Conservation (phyloP, 257 asterid species). For the Gardenia jasminoides region DNA sequence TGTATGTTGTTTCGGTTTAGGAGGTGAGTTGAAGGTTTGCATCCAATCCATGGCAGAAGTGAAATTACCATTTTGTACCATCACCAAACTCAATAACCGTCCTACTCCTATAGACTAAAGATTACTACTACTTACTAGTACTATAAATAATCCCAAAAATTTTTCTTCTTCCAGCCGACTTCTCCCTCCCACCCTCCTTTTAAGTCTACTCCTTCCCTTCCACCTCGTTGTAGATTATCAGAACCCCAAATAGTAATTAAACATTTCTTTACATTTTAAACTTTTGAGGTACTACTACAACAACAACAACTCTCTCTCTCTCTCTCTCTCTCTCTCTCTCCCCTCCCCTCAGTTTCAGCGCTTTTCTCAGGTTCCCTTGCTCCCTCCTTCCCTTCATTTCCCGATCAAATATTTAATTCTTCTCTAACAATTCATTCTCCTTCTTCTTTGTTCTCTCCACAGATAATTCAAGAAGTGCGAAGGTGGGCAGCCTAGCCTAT, state of each 20-base stretch:
- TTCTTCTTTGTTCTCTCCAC: no score
- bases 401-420: background rate
- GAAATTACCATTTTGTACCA: slow-evolving; percentile 23
- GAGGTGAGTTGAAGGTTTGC: no score
- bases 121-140: no score
- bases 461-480: background rate
- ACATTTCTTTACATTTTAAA: background rate
- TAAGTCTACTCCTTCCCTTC: no score
- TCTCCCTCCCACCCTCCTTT: slow-evolving; percentile 19
- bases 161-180: background rate
- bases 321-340: slow-evolving; percentile 1
- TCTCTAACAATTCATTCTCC: no score
- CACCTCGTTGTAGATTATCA: background rate
- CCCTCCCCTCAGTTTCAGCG: slow-evolving; percentile 46
- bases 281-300: background rate
- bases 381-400: slow-evolving; percentile 1
- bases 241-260: slow-evolving; percentile 5
- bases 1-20: no score
- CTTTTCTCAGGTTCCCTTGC: slow-evolving; percentile 10
- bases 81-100: background rate
- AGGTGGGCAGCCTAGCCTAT: background rate
- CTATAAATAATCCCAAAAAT: background rate
- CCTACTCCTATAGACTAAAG: background rate
- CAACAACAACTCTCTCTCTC: no score
- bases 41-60: background rate